Conservation (phyloP, 139 green algal species). For the Chlamydomonas schloesseri region DNA sequence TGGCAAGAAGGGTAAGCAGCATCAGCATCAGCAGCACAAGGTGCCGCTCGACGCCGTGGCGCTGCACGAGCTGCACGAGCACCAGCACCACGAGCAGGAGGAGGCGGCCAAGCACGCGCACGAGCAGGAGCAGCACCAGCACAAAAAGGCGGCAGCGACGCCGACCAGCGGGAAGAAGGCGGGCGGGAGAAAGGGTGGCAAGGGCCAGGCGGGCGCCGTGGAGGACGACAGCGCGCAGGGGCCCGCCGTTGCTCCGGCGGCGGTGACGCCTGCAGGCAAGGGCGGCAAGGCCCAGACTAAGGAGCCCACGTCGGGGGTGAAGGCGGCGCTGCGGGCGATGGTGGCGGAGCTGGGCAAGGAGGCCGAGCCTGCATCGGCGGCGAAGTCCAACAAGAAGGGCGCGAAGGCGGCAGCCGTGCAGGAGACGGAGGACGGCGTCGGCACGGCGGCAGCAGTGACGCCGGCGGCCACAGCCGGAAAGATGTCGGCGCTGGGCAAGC, state of each 20-base stretch:
- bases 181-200: neutral
- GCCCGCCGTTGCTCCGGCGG: neutral
- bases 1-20: conserved; percentile 26
- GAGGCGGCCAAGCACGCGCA: neutral
- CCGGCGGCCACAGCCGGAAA: neutral
- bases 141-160: neutral
- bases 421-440: neutral
- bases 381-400: neutral
- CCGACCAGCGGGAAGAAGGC: neutral
- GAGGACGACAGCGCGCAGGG: no score
- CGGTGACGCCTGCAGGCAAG: neutral
- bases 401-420: neutral
- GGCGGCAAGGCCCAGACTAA: neutral
- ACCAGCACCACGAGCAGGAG: neutral
- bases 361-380: neutral
- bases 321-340: conserved; percentile 24
- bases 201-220: neutral
- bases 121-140: conserved; percentile 1
- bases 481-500: conserved; percentile 21
- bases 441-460: neutral
- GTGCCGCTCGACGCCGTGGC: neutral
- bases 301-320: conserved; percentile 36
- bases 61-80: neutral
- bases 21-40: conserved; percentile 9
- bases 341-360: neutral